Base-by-base conservation (phyloP, 805 yeast genomes). In the Yamadazyma ubonensis region DNA sequence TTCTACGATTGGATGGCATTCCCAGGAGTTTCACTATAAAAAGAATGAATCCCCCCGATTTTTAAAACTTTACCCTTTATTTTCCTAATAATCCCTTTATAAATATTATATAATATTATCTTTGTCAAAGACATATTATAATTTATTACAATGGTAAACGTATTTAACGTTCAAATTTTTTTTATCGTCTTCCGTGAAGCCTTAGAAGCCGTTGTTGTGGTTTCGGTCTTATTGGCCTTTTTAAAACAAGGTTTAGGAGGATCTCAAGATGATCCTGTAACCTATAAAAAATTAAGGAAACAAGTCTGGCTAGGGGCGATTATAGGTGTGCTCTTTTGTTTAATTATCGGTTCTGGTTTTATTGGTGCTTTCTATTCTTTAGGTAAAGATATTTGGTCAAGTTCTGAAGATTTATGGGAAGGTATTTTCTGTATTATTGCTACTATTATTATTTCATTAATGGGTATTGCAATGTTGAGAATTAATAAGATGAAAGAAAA, bases 391-490 rank as follows among this genome's bases (percentile, higher is more conserved):
- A 76, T 91, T 49, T 91, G 96, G 86, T 73, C 91, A 36, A 58
- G 63, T 9, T 80, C 96, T 15, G 99, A 91, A 63, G 97, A 91
- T 61, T 63, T 91, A 42, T 91, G 98, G 98, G 99, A 91, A 75
- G 98, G 97, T 71, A 73, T 87, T 42, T 89, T 91, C 61, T 86
- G 95, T 66, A 68, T 91, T 50, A 81, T 91, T 61, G 99, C 98
- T 2, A 79, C 96, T 0, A 68, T 86, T 33, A 78, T 91, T 79
- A 91, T 91, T 58, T 78, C 96, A 9, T 53, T 84, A 53, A 90
- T 91, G 97, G 98, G 99, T 62, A 76, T 91, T 56, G 96, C 97
- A 42, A 86, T 91, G 96, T 76, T 91, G 58, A 80, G 98, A 67
- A 76, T 91, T 63, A 90, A 90, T 73, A 89, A 90, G 73, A 87